phyloP scores from a whole-genome alignment of 139 green algal species.

The Chlorella sp. region DNA sequence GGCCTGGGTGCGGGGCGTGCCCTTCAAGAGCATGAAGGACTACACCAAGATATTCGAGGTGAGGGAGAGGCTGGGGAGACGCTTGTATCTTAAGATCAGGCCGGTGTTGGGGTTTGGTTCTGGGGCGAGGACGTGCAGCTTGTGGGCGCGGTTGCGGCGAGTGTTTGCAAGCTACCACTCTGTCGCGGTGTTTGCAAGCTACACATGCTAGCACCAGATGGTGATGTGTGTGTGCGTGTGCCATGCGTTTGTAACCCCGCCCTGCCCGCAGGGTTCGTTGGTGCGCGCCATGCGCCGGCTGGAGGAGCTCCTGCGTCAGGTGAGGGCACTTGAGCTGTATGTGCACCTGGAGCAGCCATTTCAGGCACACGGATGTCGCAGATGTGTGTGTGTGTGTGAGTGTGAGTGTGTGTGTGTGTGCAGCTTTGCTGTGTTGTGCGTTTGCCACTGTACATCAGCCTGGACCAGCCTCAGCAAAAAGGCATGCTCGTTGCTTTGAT shows the following conservation, averaged over 20 bases:
- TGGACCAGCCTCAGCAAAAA: background rate
- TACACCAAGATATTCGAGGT: conserved; percentile 64
- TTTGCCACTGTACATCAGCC: background rate
- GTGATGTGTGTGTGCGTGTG: no score
- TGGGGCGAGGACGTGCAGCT: no score
- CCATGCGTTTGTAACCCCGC: no score
- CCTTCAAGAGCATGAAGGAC: conserved; percentile 54
- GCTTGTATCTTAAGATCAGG: background rate
- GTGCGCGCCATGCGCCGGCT: conserved; percentile 66
- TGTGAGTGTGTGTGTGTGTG: conserved; percentile 1
- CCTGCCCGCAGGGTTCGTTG: conserved; percentile 51
- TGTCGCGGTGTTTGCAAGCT: background rate
- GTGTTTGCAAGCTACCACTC: no score
- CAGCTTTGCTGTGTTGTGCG: background rate
- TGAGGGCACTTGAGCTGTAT: no score
- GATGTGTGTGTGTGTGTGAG: no score
- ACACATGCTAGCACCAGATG: no score
- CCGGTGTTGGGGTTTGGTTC: no score
- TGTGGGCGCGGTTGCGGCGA: no score
- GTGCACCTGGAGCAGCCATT: no score
- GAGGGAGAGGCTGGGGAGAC: no score
- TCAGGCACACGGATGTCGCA: no score
- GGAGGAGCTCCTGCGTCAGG: conserved; percentile 75
- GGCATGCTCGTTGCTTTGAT: conserved; percentile 49
- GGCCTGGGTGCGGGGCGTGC: conserved; percentile 55